Evolutionary conservation across 441 rosid species (phyloP).

Genomic region (Caryocar brasiliense): DNA sequence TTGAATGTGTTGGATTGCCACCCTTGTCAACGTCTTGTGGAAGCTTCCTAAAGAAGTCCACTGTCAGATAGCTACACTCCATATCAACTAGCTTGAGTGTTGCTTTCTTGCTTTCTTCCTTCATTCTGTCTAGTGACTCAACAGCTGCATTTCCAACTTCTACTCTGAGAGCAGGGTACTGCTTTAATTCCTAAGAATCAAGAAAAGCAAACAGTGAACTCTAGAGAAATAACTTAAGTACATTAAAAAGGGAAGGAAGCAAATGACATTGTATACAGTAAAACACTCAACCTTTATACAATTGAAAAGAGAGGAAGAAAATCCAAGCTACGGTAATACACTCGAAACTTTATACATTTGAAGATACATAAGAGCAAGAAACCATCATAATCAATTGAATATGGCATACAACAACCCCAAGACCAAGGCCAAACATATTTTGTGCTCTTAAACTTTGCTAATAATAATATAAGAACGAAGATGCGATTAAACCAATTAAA

Average conservation of each 20-base stretch:
- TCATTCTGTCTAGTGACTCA: slow-evolving; percentile 85
- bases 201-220: neutral
- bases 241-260: too few relatives aligned
- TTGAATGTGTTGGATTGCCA: slow-evolving; percentile 86
- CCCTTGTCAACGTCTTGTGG: slow-evolving; percentile 97
- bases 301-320: too few relatives aligned
- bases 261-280: too few relatives aligned
- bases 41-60: slow-evolving; percentile 91
- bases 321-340: too few relatives aligned
- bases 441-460: neutral
- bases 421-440: neutral
- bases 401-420: too few relatives aligned
- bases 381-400: too few relatives aligned
- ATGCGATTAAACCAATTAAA: neutral
- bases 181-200: slow-evolving; percentile 71
- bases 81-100: slow-evolving; percentile 84
- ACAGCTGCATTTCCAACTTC: slow-evolving; percentile 83
- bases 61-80: slow-evolving; percentile 89
- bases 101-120: slow-evolving; percentile 77
- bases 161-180: slow-evolving; percentile 86
- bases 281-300: too few relatives aligned
- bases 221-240: too few relatives aligned
- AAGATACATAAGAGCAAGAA: too few relatives aligned
- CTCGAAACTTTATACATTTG: too few relatives aligned
- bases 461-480: neutral